Evolutionary conservation across 805 yeast species (phyloP), one percentile per base, ranked within the genome.

Genomic region (Cyberlindnera saturnus): DNA sequence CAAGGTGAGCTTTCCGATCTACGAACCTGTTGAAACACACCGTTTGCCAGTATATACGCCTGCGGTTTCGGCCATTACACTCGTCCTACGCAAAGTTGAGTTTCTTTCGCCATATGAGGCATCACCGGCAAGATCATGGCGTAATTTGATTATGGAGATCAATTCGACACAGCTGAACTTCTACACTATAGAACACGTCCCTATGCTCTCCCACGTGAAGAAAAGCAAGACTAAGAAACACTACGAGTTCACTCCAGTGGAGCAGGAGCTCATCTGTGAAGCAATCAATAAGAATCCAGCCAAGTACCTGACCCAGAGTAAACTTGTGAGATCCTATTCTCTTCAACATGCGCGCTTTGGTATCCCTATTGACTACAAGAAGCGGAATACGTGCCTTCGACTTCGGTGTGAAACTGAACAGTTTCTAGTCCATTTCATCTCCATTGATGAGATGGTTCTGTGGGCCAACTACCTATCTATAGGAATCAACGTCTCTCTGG

Each of bases 121-220:
- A 3, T 73, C 95, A 0, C 70, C 79, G 2, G 60, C 69, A 8
- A 69, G 96, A 48, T 72, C 77, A 10, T 90, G 98, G 98, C 74
- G 71, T 51, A 67, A 73, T 35, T 73, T 74, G 36, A 68, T 84
- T 18, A 69, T 87, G 61, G 95, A 85, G 56, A 67, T 90, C 40
- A 88, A 90, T 67, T 86, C 91, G 16, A 90, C 97, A 2, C 96
- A 87, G 64, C 65, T 90, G 31, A 85, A 85, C 61, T 66, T 90
- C 42, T 86, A 84, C 60, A 54, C 62, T 15, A 66, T 70, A 13
- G 75, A 70, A 32, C 50, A 62, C 15, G 26, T 60, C 5, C 52
- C 61, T 1, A 45, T 63, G 36, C 56, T 65, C 6, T 48, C 57
- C 15, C 49, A 49, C 23, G 62, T 64, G 40, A 58, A 55, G 36